Percentiles rank a stretch among this genome's conserved stretches.
These are phyloP conservation scores for Mycena haematopus DNA, from an alignment of 768 basidiomycete species.

Conservation along the genomic window DNA sequence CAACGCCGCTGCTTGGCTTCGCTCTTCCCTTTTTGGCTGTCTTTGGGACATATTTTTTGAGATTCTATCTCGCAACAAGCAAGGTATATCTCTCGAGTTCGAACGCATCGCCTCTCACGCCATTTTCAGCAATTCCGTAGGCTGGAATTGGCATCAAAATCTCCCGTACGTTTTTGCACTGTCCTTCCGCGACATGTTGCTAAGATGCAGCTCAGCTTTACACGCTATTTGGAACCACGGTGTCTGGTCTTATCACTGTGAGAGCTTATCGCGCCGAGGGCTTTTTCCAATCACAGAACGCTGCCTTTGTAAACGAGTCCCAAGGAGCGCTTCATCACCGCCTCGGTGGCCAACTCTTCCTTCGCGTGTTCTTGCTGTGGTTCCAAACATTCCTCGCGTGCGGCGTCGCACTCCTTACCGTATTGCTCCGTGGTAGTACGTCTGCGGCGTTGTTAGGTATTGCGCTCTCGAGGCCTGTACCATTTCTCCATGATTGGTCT, in stretches of 20 bases:
- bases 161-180: slow-evolving; percentile 10
- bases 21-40: slow-evolving; percentile 13
- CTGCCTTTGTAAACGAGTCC: slow-evolving; percentile 18
- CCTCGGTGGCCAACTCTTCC: slow-evolving; percentile 16
- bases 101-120: not conserved
- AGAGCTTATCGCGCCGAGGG: slow-evolving; percentile 7
- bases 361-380: slow-evolving; percentile 21
- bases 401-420: slow-evolving; percentile 14
- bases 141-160: slow-evolving; percentile 21
- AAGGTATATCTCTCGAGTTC: slow-evolving; percentile 11
- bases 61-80: slow-evolving; percentile 24
- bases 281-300: slow-evolving; percentile 18
- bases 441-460: slow-evolving; percentile 20
- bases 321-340: slow-evolving; percentile 24
- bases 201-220: slow-evolving; percentile 5
- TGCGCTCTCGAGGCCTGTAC: slow-evolving; percentile 8
- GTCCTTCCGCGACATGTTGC: not conserved
- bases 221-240: slow-evolving; percentile 21
- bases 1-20: slow-evolving; percentile 18
- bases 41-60: slow-evolving; percentile 7
- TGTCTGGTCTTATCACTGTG: slow-evolving; percentile 18
- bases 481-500: not conserved
- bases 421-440: slow-evolving; percentile 13
- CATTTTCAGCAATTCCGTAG: slow-evolving; percentile 22
- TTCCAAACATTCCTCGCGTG: slow-evolving; percentile 23